Evolutionary conservation across 176 grass and related monocot genomes (phyloP).

Genomic region (Cenchrus americanus): DNA sequence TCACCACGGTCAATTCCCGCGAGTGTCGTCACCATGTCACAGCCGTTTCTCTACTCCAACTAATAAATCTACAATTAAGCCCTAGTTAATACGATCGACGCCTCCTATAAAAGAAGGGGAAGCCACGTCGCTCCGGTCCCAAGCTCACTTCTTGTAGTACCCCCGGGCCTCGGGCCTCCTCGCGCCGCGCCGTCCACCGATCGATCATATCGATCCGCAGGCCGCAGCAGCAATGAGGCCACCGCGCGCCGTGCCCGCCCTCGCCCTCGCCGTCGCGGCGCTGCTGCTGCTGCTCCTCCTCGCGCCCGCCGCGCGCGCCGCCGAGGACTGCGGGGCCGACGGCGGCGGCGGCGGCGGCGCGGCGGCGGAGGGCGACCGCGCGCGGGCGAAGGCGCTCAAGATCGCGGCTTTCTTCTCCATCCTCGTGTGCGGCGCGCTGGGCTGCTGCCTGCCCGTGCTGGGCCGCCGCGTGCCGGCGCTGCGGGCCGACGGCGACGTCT

Average conservation of each 20-base stretch:
- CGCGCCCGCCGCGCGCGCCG: slow-evolving; percentile 16
- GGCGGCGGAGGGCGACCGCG: not conserved
- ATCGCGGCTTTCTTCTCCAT: slow-evolving; percentile 63
- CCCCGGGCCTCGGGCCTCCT: no score
- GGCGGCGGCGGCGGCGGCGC: not conserved
- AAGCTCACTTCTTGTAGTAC: not conserved
- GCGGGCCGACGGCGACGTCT: slow-evolving; percentile 49
- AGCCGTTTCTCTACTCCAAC: not conserved
- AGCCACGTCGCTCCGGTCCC: not conserved
- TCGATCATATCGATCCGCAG: not conserved
- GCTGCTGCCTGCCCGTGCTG: slow-evolving; percentile 51
- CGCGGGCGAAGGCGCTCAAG: slow-evolving; percentile 43
- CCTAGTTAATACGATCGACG: not conserved
- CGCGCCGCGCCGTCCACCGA: not conserved
- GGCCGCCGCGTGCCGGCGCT: slow-evolving; percentile 48
- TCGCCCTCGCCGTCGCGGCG: not conserved
- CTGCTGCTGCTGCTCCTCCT: slow-evolving; percentile 24
- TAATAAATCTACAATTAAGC: not conserved
- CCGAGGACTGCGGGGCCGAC: not conserved
- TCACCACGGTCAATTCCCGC: not conserved
- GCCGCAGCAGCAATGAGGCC: slow-evolving; percentile 9
- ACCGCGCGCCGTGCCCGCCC: not conserved
- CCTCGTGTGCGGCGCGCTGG: slow-evolving; percentile 56
- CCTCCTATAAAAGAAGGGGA: not conserved
- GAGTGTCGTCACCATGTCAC: slow-evolving; percentile 27